Conservation (phyloP, 2,329 filamentous ascomycete genomes). For the Colletotrichum sp. region DNA sequence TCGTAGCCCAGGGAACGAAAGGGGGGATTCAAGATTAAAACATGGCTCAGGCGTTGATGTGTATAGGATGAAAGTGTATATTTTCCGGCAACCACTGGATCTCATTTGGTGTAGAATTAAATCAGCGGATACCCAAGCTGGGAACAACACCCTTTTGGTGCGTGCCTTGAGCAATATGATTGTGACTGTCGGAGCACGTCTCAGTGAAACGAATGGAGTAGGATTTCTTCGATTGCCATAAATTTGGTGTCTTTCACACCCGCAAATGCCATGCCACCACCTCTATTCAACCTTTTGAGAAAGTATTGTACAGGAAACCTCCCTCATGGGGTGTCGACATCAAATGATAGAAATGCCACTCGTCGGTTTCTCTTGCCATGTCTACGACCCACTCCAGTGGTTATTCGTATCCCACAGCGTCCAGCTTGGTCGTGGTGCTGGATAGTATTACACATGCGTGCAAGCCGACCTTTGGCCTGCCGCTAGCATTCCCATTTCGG, state of each 20-base stretch:
- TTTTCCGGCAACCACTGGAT: constrained; percentile 3
- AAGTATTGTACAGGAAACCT: constrained; percentile 18
- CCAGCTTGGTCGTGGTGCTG: not conserved
- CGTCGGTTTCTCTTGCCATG: not conserved
- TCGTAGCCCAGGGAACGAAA: not conserved
- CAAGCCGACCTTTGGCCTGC: not conserved
- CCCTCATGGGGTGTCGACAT: not conserved
- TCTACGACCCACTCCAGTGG: not conserved
- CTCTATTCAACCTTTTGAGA: not conserved
- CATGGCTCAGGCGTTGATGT: constrained; percentile 9
- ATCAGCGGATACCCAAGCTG: constrained; percentile 12
- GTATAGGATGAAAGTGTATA: constrained; percentile 11
- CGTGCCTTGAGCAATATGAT: not conserved
- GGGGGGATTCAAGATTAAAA: constrained; percentile 3
- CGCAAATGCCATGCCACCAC: not conserved
- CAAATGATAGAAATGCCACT: not conserved
- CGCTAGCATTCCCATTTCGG: not conserved
- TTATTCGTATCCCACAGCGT: not conserved
- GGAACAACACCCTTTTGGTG: not conserved
- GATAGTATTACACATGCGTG: constrained; percentile 17
- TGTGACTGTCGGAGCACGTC: not conserved
- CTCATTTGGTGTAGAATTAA: constrained; percentile 6
- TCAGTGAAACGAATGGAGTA: not conserved
- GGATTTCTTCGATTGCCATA: not conserved
- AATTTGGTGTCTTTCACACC: not conserved